Conservation (phyloP, 805 yeast genomes). For the Kazachstania bromeliacearum region DNA sequence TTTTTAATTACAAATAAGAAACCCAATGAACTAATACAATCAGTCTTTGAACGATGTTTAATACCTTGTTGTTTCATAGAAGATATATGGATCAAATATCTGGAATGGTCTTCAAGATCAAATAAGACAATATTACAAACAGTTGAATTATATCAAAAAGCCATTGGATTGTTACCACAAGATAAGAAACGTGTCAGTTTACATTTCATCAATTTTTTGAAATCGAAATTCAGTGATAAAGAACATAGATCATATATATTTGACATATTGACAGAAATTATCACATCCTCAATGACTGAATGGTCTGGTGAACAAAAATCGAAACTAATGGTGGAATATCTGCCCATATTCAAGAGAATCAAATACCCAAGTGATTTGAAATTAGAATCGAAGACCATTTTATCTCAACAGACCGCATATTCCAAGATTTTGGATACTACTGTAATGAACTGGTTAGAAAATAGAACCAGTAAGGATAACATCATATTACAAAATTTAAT, state of each 20-base stretch:
- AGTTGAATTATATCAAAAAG: slow-evolving; percentile 42
- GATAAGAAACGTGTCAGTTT: slow-evolving; percentile 11
- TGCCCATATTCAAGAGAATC: slow-evolving; percentile 16
- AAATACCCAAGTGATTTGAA: slow-evolving; percentile 14
- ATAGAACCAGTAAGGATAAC: slow-evolving; percentile 10
- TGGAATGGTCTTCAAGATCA: slow-evolving; percentile 33
- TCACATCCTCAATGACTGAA: slow-evolving; percentile 7
- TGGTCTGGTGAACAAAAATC: slow-evolving; percentile 14
- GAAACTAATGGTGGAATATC: slow-evolving; percentile 13
- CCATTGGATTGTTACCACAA: slow-evolving; percentile 35
- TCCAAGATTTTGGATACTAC: slow-evolving; percentile 19
- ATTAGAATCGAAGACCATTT: slow-evolving; percentile 12
- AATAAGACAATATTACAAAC: slow-evolving; percentile 22
- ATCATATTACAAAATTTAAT: slow-evolving; percentile 27
- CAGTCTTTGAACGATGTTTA: slow-evolving; percentile 64
- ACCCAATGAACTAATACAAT: slow-evolving; percentile 28
- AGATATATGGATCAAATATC: slow-evolving; percentile 60
- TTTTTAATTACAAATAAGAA: slow-evolving; percentile 36
- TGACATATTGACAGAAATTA: slow-evolving; percentile 8
- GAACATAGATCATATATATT: slow-evolving; percentile 7
- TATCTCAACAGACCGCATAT: slow-evolving; percentile 17
- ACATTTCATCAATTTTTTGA: slow-evolving; percentile 15
- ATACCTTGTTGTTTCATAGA: slow-evolving; percentile 55
- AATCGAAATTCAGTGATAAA: slow-evolving; percentile 8
- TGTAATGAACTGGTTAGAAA: slow-evolving; percentile 16